Evolutionary conservation across 495 filamentous ascomycete species (phyloP), one percentile per base, ranked within the genome.

Genomic region (Penicillium robsamsonii): DNA sequence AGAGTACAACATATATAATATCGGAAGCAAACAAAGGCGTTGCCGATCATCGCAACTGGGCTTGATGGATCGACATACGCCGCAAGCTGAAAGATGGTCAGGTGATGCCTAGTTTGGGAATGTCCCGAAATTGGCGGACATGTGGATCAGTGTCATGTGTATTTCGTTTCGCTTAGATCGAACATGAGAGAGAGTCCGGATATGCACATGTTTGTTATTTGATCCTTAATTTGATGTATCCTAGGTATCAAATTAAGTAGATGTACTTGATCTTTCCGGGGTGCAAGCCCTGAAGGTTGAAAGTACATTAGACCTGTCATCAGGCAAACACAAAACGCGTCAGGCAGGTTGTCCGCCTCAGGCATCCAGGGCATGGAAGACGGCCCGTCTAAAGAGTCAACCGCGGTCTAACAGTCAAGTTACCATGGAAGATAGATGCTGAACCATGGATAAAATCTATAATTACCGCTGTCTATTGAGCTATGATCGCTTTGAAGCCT

Each of bases 401-500:
- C 24, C 24, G 3, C 9, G n/a, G 25, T 11, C 17, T 17, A 8
- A 5, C 2, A 17, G 35, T 38, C 7, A 17, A 4, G 2, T n/a
- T 9, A 42, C 49, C 29, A 22, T 49, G 53, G 47, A 55, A 31
- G 46, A 42, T 40, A 47, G 24, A 45, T 25, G 20, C 12, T 8
- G 55, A 54, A 62, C 62, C 65, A 60, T 58, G 62, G 62, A 25
- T 50, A 25, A 53, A 15, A 4, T 25, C 24, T 42, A 62, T 51
- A 31, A 45, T 60, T 59, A 18, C 17, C 49, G 62, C 54, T 65
- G 57, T 65, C 60, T 65, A 55, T 65, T 67, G 54, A 40, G 46
- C 11, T 42, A n/a, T 20, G 43, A 38, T 45, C 13, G n/a, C n/a
- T 11, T 42, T 5, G 20, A 42, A 9, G 40, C 40, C 17, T 30